Conservation (phyloP, 2,329 filamentous ascomycete genomes). For the Arthrobotrys conoides region DNA sequence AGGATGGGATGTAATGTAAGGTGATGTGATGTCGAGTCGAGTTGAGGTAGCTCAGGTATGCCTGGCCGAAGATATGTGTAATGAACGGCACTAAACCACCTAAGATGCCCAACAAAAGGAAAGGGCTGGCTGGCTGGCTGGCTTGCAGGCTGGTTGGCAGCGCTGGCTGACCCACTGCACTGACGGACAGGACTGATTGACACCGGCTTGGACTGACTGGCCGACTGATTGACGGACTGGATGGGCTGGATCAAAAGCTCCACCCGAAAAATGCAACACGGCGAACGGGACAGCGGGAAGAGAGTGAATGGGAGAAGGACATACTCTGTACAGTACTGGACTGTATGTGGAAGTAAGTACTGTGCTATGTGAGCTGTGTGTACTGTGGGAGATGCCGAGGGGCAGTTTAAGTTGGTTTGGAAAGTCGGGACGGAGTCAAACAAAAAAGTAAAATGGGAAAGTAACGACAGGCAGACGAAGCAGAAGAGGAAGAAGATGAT, state of each 20-base stretch:
- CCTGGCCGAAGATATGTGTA: not conserved
- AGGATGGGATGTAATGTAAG: constrained; percentile 6
- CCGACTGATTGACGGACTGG: not conserved
- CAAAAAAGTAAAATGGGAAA: not conserved
- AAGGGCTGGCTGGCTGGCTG: constrained; percentile 1
- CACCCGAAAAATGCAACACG: constrained; percentile 52
- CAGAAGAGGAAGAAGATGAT: not conserved
- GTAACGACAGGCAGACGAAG: constrained; percentile 42
- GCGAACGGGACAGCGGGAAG: constrained; percentile 36
- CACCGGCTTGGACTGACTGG: not conserved
- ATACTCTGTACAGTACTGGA: not conserved
- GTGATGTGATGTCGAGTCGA: constrained; percentile 9
- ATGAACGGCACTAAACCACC: not conserved
- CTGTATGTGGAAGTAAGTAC: not conserved
- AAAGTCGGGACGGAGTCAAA: not conserved
- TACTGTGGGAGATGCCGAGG: constrained; percentile 36
- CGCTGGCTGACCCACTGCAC: not conserved
- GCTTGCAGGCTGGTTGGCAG: not conserved
- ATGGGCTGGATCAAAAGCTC: constrained; percentile 6
- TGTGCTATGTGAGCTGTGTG: not conserved
- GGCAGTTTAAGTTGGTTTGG: constrained; percentile 18
- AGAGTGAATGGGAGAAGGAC: not conserved
- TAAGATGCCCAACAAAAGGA: not conserved
- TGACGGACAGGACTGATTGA: not conserved
- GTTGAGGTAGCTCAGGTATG: constrained; percentile 23